Evolutionary conservation across 352 stramenopile genomes (phyloP), one percentile per base, ranked within the genome.

Genomic region (Pythium aphanidermatum): DNA sequence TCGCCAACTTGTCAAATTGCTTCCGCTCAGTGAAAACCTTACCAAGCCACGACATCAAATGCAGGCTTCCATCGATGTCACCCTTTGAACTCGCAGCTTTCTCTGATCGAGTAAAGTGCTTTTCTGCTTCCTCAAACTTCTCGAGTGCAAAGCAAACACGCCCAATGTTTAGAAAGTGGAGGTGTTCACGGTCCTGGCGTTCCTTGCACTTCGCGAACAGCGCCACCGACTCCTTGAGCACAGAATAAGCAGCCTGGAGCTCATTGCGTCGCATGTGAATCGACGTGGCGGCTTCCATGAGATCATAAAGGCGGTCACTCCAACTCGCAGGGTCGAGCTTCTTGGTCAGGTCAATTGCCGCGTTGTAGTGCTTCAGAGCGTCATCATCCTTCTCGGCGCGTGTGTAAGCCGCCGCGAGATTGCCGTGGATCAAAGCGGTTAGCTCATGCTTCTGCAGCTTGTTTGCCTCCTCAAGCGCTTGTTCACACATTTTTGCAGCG

Each of bases 361-460:
- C 58, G 23, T 68, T 70, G 36, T 80, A 88, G 49, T 84, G 73
- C 33, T 78, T 64, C 31, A 84, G 74, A 5, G 76, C 76, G 26
- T 74, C 70, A 19, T 63, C 51, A 35, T 84, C 65, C 51, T 81
- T 63, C 17, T 77, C 69, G 26, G 66, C 52, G 25, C 79, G 76
- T 12, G 64, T 51, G 36, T 82, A 80, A 10, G 71, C 75, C 1
- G 73, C 64, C 5, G 75, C 75, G 12, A 87, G 43, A 45, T 87
- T 85, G 23, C 70, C 66, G 50, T 87, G 75, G 21, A 87, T 75
- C 19, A 85, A 30, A 10, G 68, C 71, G 30, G 67, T 85, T n/a
- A 81, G 67, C 31, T 85, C 75, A 47, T 69, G 67, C 28, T 77
- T 79, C 25, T 70, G 53, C n/a, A 87, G 58, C 30, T 60, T 19